Evolutionary conservation across 2,329 filamentous ascomycete genomes (phyloP).

Genomic region (Pseudocercospora cruenta): DNA sequence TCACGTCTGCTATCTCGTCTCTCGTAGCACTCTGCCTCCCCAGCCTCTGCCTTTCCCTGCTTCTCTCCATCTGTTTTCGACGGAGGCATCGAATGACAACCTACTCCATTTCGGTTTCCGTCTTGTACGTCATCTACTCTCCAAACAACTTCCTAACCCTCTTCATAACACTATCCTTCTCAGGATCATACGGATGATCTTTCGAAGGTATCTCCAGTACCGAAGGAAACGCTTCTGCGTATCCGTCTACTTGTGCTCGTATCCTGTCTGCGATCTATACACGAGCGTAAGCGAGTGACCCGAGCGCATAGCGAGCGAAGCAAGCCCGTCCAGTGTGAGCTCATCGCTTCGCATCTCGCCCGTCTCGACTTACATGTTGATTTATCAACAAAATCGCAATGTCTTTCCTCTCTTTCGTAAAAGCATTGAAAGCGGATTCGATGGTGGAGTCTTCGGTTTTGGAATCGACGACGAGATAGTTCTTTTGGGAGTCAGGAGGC

Average conservation of each 20-base stretch:
- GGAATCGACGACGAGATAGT: slow-evolving; percentile 93
- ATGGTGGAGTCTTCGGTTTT: slow-evolving; percentile 91
- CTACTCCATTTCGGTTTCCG: background rate
- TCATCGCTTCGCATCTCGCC: too few relatives aligned
- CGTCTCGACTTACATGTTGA: slow-evolving; percentile 72
- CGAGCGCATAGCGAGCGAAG: too few relatives aligned
- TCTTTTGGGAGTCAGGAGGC: slow-evolving; percentile 88
- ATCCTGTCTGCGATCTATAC: slow-evolving; percentile 93
- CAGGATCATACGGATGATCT: slow-evolving; percentile 97
- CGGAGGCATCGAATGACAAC: too few relatives aligned
- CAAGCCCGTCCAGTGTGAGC: too few relatives aligned
- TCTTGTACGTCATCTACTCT: slow-evolving; percentile 53
- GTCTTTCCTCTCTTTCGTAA: slow-evolving; percentile 89
- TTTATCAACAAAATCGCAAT: slow-evolving; percentile 97
- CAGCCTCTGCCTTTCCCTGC: background rate
- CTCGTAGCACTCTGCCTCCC: background rate
- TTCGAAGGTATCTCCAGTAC: slow-evolving; percentile 97
- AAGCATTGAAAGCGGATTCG: slow-evolving; percentile 85
- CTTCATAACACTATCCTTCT: slow-evolving; percentile 96
- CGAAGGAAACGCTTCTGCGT: slow-evolving; percentile 93
- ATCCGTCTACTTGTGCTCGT: slow-evolving; percentile 84
- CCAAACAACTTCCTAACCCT: slow-evolving; percentile 76
- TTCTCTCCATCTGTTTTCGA: too few relatives aligned
- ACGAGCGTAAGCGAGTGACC: background rate
- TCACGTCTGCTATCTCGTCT: background rate